Conservation (phyloP, 225 moss, liverwort and hornwort genomes). For the Pleurozium schreberi region DNA sequence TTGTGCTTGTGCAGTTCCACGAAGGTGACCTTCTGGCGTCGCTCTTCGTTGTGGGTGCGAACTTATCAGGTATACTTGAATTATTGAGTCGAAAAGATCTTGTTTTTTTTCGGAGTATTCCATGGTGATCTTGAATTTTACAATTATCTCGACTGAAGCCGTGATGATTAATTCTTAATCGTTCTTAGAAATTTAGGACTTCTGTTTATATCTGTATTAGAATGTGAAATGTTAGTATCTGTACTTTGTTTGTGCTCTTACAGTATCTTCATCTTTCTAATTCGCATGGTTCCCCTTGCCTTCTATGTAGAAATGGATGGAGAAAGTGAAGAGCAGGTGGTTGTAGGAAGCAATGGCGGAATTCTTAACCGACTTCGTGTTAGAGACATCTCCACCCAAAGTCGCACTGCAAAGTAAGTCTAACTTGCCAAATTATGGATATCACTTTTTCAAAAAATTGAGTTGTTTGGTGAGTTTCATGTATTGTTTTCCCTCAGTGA, state of each 20-base stretch:
- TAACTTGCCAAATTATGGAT: background rate
- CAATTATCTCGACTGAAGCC: background rate
- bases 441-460: background rate
- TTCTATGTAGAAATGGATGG: slow-evolving; percentile 43
- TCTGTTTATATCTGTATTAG: background rate
- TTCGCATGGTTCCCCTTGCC: background rate
- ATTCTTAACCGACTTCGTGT: slow-evolving; percentile 90
- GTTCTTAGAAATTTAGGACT: background rate
- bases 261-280: background rate
- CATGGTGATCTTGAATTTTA: background rate
- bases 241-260: background rate
- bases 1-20: slow-evolving; percentile 29
- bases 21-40: slow-evolving; percentile 48
- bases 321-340: slow-evolving; percentile 80
- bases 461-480: background rate
- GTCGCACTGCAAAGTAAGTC: slow-evolving; percentile 79
- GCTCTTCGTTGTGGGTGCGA: slow-evolving; percentile 50
- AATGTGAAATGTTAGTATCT: background rate
- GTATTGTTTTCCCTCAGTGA: background rate
- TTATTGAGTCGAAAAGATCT: background rate
- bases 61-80: slow-evolving; percentile 31
- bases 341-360: slow-evolving; percentile 87
- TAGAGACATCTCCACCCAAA: slow-evolving; percentile 88
- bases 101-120: background rate
- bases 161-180: background rate